phyloP scores from a whole-genome alignment of 495 filamentous ascomycete species.

The Hypomontagnella submonticulosa region DNA sequence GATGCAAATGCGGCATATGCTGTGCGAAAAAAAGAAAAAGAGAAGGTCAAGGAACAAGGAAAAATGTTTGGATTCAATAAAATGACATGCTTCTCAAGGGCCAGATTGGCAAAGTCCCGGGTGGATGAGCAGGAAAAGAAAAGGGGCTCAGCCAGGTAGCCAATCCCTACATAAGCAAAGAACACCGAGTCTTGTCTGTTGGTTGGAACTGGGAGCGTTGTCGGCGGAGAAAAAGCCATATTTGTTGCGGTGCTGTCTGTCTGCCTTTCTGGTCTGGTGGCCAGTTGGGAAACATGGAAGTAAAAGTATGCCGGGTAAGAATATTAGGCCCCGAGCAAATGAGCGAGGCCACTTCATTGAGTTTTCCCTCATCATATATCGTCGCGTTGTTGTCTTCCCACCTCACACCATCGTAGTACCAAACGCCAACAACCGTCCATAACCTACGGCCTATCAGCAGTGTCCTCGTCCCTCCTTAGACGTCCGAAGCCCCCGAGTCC shows the following conservation, averaged over 20 bases:
- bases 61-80: neutral
- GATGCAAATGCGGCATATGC: slow-evolving; percentile 29
- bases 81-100: neutral
- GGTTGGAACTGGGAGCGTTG: neutral
- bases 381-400: slow-evolving; percentile 5
- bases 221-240: slow-evolving; percentile 12
- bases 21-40: slow-evolving; percentile 6
- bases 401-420: slow-evolving; percentile 14
- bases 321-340: neutral
- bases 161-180: neutral
- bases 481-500: neutral
- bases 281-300: slow-evolving; percentile 13
- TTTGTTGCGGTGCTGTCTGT: slow-evolving; percentile 21
- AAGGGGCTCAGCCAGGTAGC: neutral
- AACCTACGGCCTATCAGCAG: slow-evolving; percentile 5
- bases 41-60: too few relatives aligned
- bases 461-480: slow-evolving; percentile 4
- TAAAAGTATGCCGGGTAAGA: slow-evolving; percentile 14
- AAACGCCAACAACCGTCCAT: slow-evolving; percentile 25
- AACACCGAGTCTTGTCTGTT: neutral
- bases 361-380: slow-evolving; percentile 5
- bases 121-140: neutral
- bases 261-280: slow-evolving; percentile 19
- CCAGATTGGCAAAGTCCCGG: neutral
- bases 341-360: neutral